Evolutionary conservation across 164 flowering plant species (phyloP).

Genomic region (Stephania japonica): DNA sequence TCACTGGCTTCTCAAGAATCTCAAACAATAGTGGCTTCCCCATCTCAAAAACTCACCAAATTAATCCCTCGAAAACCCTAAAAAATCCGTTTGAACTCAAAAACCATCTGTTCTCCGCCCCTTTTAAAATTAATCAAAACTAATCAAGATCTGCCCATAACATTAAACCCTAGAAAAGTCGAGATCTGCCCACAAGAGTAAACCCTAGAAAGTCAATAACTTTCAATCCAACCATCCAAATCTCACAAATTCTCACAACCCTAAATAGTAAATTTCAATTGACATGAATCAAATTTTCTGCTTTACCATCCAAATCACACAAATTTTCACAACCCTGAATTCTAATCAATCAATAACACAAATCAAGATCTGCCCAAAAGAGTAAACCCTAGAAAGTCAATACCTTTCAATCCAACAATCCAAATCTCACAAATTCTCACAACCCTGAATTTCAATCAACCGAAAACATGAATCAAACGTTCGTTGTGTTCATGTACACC

Average conservation of each 20-base stretch:
- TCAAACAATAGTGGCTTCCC: slow-evolving; percentile 80
- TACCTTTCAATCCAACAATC: neutral
- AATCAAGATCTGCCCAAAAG: no score
- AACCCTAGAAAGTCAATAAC: no score
- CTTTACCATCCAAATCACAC: no score
- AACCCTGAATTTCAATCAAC: neutral
- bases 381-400: neutral
- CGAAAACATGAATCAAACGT: neutral
- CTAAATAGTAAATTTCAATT: no score
- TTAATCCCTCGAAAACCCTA: neutral
- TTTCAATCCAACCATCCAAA: no score
- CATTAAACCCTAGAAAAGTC: neutral
- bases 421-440: neutral
- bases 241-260: no score
- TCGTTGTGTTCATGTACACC: neutral
- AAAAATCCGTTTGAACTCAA: neutral
- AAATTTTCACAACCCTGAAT: no score
- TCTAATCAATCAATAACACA: neutral
- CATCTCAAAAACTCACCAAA: slow-evolving; percentile 29
- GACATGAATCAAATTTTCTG: no score
- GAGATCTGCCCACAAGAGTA: neutral
- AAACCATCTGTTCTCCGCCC: neutral
- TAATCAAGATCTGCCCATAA: neutral
- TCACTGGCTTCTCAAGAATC: slow-evolving; percentile 88
- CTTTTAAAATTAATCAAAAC: neutral